phyloP scores from a whole-genome alignment of 345 rosid genomes.

The Syzygium aromaticum region DNA sequence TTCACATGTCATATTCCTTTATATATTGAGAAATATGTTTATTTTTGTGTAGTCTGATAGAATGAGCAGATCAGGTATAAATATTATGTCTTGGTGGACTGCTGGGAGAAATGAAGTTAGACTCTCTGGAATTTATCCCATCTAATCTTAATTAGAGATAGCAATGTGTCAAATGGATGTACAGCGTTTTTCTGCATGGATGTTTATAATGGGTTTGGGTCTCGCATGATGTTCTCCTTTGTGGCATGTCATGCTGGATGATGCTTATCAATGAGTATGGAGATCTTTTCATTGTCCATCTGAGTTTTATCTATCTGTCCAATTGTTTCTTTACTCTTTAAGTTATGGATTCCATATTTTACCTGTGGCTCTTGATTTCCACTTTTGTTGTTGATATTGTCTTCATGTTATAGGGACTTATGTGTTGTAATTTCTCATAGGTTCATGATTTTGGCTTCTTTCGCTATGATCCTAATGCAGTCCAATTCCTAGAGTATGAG shows the following conservation, averaged over 20 bases:
- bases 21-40: background rate
- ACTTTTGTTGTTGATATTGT: background rate
- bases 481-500: conserved; percentile 75
- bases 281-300: background rate
- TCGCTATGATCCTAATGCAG: conserved; percentile 65
- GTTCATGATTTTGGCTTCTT: conserved; percentile 99
- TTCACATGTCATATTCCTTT: background rate
- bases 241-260: background rate
- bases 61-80: background rate
- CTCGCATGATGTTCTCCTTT: background rate
- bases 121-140: background rate
- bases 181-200: background rate
- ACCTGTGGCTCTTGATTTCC: background rate
- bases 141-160: background rate
- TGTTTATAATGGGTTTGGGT: background rate
- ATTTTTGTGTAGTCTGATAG: background rate
- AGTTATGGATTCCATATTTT: background rate
- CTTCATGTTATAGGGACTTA: background rate
- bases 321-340: background rate
- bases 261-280: background rate
- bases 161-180: background rate
- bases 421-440: conserved; percentile 25
- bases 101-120: background rate
- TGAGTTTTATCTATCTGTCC: background rate
- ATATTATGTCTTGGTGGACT: background rate